Conservation (phyloP, 371 early-diverging fungal species). For the Basidiobolus meristosporus region DNA sequence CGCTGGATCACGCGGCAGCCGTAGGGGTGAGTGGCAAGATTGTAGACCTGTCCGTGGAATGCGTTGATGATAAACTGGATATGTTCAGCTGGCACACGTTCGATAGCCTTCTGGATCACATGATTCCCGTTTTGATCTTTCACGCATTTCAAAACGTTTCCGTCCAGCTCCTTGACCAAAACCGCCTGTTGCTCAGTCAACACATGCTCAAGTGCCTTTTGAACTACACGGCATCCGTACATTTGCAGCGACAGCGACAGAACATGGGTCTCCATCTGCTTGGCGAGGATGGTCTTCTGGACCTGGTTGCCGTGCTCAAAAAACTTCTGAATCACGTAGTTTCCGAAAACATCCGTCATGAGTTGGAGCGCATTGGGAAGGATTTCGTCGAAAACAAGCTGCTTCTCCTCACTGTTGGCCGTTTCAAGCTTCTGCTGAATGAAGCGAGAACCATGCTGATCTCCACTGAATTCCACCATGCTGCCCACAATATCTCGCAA, state of each 20-base stretch:
- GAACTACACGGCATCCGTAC: conserved; percentile 99
- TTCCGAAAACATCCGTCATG: conserved; percentile 99
- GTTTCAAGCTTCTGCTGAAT: conserved; percentile 98
- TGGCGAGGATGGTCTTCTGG: conserved; percentile 74
- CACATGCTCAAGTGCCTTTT: conserved; percentile 95
- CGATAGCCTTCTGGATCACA: conserved; percentile 99
- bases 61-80: conserved; percentile 92
- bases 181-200: conserved; percentile 71
- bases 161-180: conserved; percentile 83
- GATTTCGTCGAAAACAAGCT: conserved; percentile 93
- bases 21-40: conserved; percentile 96
- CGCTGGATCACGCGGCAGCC: conserved; percentile 99
- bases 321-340: conserved; percentile 99
- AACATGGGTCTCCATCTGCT: conserved; percentile 89
- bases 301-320: conserved; percentile 87
- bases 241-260: conserved; percentile 90
- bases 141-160: conserved; percentile 89
- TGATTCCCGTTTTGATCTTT: conserved; percentile 99
- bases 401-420: conserved; percentile 82
- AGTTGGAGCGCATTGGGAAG: conserved; percentile 80
- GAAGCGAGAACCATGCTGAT: conserved; percentile 98
- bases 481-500: conserved; percentile 83
- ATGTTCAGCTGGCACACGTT: conserved; percentile 84
- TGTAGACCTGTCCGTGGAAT: conserved; percentile 91
- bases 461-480: conserved; percentile 94